Conservation (phyloP, 2,329 filamentous ascomycete genomes). For the Diplodia mutila region DNA sequence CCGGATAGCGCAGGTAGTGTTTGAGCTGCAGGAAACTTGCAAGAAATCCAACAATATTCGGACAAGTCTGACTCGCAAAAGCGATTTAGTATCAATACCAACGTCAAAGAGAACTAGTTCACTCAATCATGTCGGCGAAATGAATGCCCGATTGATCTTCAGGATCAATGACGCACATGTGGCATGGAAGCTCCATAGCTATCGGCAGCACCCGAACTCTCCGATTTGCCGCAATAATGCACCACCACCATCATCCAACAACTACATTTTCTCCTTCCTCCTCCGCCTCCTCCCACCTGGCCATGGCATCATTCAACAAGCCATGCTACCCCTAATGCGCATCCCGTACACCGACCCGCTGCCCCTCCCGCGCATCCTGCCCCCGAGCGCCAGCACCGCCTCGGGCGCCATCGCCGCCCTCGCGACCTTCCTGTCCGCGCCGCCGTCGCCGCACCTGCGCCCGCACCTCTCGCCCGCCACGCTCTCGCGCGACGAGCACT, state of each 20-base stretch:
- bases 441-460: slow-evolving; percentile 33
- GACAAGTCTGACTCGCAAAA: neutral
- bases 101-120: neutral
- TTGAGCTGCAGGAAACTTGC: neutral
- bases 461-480: neutral
- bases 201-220: neutral
- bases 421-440: slow-evolving; percentile 71
- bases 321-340: slow-evolving; percentile 69
- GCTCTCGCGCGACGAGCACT: slow-evolving; percentile 29
- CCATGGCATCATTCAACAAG: slow-evolving; percentile 15
- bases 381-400: slow-evolving; percentile 69
- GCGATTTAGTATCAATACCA: neutral
- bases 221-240: neutral
- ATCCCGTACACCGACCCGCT: slow-evolving; percentile 90
- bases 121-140: neutral
- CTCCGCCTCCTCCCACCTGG: neutral
- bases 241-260: neutral
- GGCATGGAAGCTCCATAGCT: neutral
- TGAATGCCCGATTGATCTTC: neutral
- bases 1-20: neutral
- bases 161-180: slow-evolving; percentile 22
- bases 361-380: slow-evolving; percentile 74
- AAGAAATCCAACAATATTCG: neutral
- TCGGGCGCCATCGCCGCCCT: slow-evolving; percentile 78
- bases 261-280: neutral